These are phyloP conservation scores for Aspergillus versicolor DNA, from an alignment of 2,329 filamentous ascomycete species.

Conservation along the genomic window DNA sequence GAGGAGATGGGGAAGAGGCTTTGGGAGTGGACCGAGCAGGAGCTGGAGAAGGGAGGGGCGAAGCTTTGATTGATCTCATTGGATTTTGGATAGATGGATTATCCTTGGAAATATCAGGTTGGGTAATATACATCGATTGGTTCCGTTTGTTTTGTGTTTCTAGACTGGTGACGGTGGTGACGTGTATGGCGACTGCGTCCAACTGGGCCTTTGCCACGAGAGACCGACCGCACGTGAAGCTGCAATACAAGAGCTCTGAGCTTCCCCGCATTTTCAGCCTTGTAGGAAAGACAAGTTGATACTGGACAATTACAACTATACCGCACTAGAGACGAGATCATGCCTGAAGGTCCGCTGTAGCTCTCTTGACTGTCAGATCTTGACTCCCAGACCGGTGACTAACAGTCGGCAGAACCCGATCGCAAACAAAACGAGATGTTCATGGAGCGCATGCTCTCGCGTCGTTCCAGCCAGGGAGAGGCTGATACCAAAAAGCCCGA, in stretches of 20 bases:
- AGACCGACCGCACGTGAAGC: too few species aligned
- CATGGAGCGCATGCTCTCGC: slow-evolving; percentile 6
- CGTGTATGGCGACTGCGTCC: not conserved
- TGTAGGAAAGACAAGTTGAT: not conserved
- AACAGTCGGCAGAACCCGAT: not conserved
- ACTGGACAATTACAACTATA: not conserved
- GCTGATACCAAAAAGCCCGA: not conserved
- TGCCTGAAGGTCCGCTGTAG: not conserved
- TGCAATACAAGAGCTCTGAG: not conserved
- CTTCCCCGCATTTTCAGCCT: not conserved
- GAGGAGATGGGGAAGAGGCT: slow-evolving; percentile 26
- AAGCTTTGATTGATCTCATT: not conserved
- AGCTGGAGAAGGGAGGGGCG: slow-evolving; percentile 17
- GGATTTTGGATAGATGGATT: not conserved
- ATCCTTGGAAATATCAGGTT: too few species aligned
- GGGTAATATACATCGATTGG: too few species aligned
- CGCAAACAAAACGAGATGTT: slow-evolving; percentile 1
- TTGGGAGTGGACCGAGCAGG: slow-evolving; percentile 38
- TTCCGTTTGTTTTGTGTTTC: not conserved
- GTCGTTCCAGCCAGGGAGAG: not conserved
- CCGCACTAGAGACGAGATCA: not conserved
- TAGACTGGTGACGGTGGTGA: not conserved
- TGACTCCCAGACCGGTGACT: not conserved
- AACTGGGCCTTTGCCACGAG: not conserved
- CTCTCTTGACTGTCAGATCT: not conserved